phyloP scores from a whole-genome alignment of 1,284 basidiomycete species.

The Anthracocystis walkeri region DNA sequence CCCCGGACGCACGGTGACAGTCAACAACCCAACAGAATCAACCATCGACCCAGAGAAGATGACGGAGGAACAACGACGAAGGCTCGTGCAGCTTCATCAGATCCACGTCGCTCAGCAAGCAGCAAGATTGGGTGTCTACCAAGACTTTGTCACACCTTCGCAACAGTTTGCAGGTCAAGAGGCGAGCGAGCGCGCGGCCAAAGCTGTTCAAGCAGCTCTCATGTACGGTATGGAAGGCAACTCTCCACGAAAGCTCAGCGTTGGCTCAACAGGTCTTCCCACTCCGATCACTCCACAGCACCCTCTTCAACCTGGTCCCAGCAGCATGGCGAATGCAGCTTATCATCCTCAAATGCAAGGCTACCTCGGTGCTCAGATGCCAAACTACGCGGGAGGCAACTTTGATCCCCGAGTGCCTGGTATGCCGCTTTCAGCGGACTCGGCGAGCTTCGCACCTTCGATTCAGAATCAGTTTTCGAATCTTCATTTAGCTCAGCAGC shows the following conservation, averaged over 20 bases:
- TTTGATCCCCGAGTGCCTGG: slow-evolving; percentile 39
- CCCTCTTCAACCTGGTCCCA: slow-evolving; percentile 39
- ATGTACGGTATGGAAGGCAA: slow-evolving; percentile 56
- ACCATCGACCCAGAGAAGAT: slow-evolving; percentile 35
- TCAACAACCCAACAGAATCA: slow-evolving; percentile 33
- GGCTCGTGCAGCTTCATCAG: slow-evolving; percentile 48
- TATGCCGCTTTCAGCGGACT: slow-evolving; percentile 43
- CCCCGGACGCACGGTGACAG: slow-evolving; percentile 24
- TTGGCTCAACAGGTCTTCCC: slow-evolving; percentile 38
- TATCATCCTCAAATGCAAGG: slow-evolving; percentile 14
- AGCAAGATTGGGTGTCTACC: slow-evolving; percentile 36
- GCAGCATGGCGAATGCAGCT: slow-evolving; percentile 5
- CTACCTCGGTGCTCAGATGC: slow-evolving; percentile 21
- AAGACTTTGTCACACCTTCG: slow-evolving; percentile 51
- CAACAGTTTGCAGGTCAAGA: slow-evolving; percentile 53
- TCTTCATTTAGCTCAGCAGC: slow-evolving; percentile 34
- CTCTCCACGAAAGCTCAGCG: slow-evolving; percentile 41
- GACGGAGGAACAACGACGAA: slow-evolving; percentile 44
- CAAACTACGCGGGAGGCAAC: slow-evolving; percentile 6
- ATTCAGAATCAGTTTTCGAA: slow-evolving; percentile 48
- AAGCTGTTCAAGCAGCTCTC: slow-evolving; percentile 51
- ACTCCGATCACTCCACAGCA: slow-evolving; percentile 55
- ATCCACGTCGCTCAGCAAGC: slow-evolving; percentile 49
- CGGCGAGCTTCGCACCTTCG: slow-evolving; percentile 38
- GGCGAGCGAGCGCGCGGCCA: slow-evolving; percentile 49